Percentiles rank a stretch among this genome's conserved stretches.
phyloP scores from a whole-genome alignment of 495 filamentous ascomycete species.

The Jackrogersella multiformis region DNA sequence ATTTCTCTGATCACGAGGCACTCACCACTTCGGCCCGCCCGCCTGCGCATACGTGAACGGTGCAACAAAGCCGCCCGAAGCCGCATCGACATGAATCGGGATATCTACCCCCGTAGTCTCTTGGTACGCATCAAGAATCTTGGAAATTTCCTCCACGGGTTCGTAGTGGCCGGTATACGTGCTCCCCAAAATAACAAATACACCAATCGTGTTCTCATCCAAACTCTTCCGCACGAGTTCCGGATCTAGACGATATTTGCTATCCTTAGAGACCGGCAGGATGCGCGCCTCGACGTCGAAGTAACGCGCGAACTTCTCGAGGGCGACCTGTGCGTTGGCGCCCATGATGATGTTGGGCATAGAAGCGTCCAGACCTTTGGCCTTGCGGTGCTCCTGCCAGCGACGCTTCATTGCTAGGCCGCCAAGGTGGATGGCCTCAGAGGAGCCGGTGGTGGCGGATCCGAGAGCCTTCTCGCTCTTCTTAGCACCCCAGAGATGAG shows the following conservation, averaged over 20 bases:
- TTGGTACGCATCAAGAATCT: slow-evolving; percentile 73
- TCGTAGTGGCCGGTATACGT: slow-evolving; percentile 84
- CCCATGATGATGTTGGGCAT: slow-evolving; percentile 83
- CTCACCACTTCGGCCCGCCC: slow-evolving; percentile 68
- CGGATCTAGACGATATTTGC: slow-evolving; percentile 69
- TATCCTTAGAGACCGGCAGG: slow-evolving; percentile 71
- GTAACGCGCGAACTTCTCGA: slow-evolving; percentile 79
- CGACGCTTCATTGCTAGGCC: slow-evolving; percentile 81
- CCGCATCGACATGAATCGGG: slow-evolving; percentile 80
- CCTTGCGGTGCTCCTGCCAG: slow-evolving; percentile 73
- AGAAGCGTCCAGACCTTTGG: slow-evolving; percentile 67
- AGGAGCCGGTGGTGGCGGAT: slow-evolving; percentile 76
- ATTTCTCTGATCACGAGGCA: background rate
- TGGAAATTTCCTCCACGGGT: slow-evolving; percentile 73
- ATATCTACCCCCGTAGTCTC: slow-evolving; percentile 70
- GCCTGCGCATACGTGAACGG: slow-evolving; percentile 73
- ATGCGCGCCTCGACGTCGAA: slow-evolving; percentile 81
- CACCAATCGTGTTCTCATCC: slow-evolving; percentile 81
- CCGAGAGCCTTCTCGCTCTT: slow-evolving; percentile 74
- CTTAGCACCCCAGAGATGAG: slow-evolving; percentile 73
- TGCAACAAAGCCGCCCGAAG: slow-evolving; percentile 76
- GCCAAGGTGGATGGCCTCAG: slow-evolving; percentile 78
- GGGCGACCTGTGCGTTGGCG: slow-evolving; percentile 77
- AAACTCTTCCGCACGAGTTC: slow-evolving; percentile 70
- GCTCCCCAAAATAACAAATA: slow-evolving; percentile 77